Conservation (phyloP, 805 yeast genomes). For the Metschnikowia kofuensis region DNA sequence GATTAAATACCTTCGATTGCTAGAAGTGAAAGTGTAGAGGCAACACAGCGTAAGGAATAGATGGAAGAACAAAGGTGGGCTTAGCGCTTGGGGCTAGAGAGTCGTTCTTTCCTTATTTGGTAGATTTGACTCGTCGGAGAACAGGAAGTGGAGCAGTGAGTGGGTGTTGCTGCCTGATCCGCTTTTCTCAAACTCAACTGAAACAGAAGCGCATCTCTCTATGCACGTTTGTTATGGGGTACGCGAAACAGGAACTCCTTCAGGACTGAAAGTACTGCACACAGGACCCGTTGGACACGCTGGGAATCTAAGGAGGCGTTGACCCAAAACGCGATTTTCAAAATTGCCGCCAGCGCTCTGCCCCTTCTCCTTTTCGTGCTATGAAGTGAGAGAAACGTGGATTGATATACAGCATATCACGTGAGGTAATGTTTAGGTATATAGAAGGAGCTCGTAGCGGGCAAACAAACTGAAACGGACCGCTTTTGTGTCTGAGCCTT, state of each 20-base stretch:
- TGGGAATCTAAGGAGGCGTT: no score
- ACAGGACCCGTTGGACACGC: not conserved
- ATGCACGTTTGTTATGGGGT: constrained; percentile 9
- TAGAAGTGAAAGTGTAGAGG: not conserved
- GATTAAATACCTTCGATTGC: no score
- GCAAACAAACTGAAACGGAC: no score
- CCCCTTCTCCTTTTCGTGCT: no score
- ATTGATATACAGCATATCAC: no score
- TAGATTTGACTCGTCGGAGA: not conserved
- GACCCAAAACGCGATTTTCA: no score
- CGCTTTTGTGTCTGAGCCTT: not conserved
- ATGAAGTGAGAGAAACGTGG: no score
- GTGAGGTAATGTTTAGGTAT: no score
- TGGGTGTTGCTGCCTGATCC: not conserved
- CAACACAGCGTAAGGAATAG: not conserved
- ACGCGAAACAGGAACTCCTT: constrained; percentile 7
- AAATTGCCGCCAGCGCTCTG: no score
- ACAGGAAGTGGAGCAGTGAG: not conserved
- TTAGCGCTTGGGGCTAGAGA: no score
- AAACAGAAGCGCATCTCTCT: constrained; percentile 7
- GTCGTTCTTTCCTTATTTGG: not conserved
- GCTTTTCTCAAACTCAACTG: constrained; percentile 1
- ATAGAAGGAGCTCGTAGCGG: no score
- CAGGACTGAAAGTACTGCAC: constrained; percentile 3
- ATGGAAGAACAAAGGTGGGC: not conserved